phyloP scores from a whole-genome alignment of 2,329 filamentous ascomycete species.

The Apiospora koreana region DNA sequence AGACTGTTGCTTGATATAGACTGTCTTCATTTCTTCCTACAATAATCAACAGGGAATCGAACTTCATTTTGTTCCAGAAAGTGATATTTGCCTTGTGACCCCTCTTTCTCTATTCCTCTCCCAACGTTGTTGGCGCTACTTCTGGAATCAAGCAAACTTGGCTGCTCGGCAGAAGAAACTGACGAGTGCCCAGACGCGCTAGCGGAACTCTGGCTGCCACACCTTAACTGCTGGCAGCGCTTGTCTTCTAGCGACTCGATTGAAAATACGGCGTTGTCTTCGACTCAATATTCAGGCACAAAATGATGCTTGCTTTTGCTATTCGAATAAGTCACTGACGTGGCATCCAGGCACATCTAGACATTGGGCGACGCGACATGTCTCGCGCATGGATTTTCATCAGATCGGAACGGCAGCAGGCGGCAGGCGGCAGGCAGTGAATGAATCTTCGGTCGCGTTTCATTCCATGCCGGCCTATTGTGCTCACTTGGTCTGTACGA shows the following conservation, averaged over 20 bases:
- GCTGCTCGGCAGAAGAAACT: not conserved
- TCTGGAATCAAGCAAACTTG: not conserved
- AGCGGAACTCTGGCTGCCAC: not conserved
- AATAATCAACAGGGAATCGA: not conserved
- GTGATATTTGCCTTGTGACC: not conserved
- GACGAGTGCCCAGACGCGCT: not conserved
- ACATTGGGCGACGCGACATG: not conserved
- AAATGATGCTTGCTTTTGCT: not conserved
- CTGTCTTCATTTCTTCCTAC: not conserved
- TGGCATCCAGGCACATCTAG: not conserved
- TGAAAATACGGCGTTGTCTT: not conserved
- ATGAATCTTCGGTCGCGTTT: not conserved
- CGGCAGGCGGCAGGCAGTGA: too few species aligned
- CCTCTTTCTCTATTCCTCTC: not conserved
- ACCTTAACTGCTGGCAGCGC: not conserved
- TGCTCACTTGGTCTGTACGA: too few species aligned
- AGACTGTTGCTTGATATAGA: conserved; percentile 5
- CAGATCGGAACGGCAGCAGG: too few species aligned
- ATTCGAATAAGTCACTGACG: not conserved
- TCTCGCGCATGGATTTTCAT: not conserved
- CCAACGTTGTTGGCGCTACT: not conserved
- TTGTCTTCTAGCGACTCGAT: not conserved
- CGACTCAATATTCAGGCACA: not conserved
- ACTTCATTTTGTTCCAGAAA: not conserved
- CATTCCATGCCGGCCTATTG: not conserved